Evolutionary conservation across 805 yeast genomes (phyloP).

Genomic region (Zygosaccharomyces bisporus): DNA sequence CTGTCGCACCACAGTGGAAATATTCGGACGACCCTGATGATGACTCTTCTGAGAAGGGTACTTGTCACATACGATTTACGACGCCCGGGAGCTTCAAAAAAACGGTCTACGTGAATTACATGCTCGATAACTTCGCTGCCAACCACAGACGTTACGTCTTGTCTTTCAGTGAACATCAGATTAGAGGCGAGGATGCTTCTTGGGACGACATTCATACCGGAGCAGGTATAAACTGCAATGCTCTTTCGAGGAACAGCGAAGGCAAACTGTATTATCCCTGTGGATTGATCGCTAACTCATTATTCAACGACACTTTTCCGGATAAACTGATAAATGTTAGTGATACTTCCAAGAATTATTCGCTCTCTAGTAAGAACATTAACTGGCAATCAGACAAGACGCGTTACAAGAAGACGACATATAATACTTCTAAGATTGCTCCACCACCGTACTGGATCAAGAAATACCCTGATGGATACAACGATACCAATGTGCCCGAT

Average conservation of each 20-base stretch:
- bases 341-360: constrained; percentile 37
- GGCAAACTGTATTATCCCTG: constrained; percentile 83
- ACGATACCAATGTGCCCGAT: constrained; percentile 74
- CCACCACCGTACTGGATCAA: constrained; percentile 94
- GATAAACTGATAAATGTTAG: constrained; percentile 31
- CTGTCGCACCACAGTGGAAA: constrained; percentile 63
- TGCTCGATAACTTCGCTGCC: constrained; percentile 84
- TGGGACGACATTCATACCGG: constrained; percentile 47
- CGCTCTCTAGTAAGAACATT: constrained; percentile 53
- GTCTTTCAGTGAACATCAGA: constrained; percentile 80
- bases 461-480: constrained; percentile 82
- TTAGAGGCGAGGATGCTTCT: constrained; percentile 69
- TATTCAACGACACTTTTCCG: constrained; percentile 82
- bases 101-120: constrained; percentile 75
- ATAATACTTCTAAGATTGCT: constrained; percentile 63
- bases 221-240: constrained; percentile 57
- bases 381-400: constrained; percentile 81
- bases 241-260: constrained; percentile 48
- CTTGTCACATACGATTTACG: constrained; percentile 70
- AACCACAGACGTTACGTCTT: constrained; percentile 92
- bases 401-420: constrained; percentile 68
- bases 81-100: constrained; percentile 68
- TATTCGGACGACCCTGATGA: constrained; percentile 42
- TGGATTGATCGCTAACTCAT: constrained; percentile 89
- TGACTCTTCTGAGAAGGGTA: constrained; percentile 51